Evolutionary conservation across 2,329 filamentous ascomycete genomes (phyloP).

Genomic region (Beauveria medogensis): DNA sequence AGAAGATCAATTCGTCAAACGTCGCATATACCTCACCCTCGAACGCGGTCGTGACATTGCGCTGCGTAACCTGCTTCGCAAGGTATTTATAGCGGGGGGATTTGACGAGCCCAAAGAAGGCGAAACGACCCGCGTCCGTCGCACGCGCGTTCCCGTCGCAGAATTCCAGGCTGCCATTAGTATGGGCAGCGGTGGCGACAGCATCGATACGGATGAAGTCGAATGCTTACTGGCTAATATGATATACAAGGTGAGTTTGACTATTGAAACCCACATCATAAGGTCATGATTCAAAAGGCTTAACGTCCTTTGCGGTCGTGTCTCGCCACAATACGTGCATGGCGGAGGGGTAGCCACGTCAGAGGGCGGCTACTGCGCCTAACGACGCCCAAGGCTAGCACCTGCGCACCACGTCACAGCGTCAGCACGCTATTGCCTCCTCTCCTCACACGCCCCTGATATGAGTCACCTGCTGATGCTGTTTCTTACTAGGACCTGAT

Average conservation of each 20-base stretch:
- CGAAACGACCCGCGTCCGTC: conserved; percentile 51
- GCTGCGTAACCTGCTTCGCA: conserved; percentile 81
- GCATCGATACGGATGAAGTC: conserved; percentile 81
- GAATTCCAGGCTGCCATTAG: conserved; percentile 83
- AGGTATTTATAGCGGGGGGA: conserved; percentile 79
- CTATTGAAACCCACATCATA: neutral
- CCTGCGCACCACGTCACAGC: conserved; percentile 13
- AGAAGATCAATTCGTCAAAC: conserved; percentile 88
- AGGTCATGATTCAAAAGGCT: no score
- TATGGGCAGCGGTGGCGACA: conserved; percentile 57
- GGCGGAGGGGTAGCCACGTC: neutral
- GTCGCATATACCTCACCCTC: conserved; percentile 87
- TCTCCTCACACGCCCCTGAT: neutral
- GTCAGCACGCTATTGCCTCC: conserved; percentile 7
- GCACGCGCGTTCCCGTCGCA: conserved; percentile 70
- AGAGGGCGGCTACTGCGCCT: conserved; percentile 5
- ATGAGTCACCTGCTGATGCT: conserved; percentile 26
- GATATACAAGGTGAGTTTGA: conserved; percentile 79
- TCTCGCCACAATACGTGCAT: neutral
- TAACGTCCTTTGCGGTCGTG: neutral
- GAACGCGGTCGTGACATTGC: conserved; percentile 89
- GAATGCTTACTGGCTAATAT: conserved; percentile 93
- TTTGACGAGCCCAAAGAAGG: conserved; percentile 70
- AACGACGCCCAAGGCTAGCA: conserved; percentile 9
- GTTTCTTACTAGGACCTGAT: conserved; percentile 63